These are phyloP conservation scores for Neurospora sp. DNA, from an alignment of 495 filamentous ascomycete species.

Conservation along the genomic window DNA sequence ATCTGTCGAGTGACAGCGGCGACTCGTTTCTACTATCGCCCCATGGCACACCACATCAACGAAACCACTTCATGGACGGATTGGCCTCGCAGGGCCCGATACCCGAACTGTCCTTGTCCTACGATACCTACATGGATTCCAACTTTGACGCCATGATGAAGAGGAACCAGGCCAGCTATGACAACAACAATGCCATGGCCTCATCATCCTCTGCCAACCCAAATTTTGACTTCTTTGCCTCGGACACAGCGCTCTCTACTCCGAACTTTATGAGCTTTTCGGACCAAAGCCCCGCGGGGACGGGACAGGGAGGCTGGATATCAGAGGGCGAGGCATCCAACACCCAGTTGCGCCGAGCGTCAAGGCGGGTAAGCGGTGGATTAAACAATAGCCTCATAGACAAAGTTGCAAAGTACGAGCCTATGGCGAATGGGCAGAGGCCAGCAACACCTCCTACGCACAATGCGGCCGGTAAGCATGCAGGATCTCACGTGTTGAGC, in stretches of 20 bases:
- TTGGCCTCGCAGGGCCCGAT: conserved; percentile 17
- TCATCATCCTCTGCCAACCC: conserved; percentile 2
- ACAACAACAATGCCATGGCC: conserved; percentile 13
- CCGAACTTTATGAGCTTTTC: conserved; percentile 36
- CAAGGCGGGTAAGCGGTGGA: conserved; percentile 34
- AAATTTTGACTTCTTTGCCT: conserved; percentile 31
- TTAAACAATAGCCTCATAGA: conserved; percentile 37
- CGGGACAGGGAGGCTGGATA: conserved; percentile 29
- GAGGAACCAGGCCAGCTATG: conserved; percentile 31
- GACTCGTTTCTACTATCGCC: conserved; percentile 39
- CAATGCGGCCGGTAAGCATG: conserved; percentile 41
- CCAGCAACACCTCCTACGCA: conserved; percentile 50
- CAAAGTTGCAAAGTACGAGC: conserved; percentile 41
- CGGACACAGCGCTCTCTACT: conserved; percentile 31
- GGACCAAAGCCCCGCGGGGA: conserved; percentile 26
- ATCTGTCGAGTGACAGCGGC: conserved; percentile 10
- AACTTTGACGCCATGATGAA: conserved; percentile 30
- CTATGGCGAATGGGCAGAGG: conserved; percentile 30
- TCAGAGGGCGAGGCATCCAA: conserved; percentile 32
- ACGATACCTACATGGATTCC: conserved; percentile 30
- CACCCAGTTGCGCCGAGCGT: conserved; percentile 23
- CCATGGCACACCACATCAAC: conserved; percentile 31
- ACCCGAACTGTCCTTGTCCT: conserved; percentile 23
- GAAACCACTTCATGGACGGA: conserved; percentile 31
- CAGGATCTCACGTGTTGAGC: background rate